Evolutionary conservation across 2,329 filamentous ascomycete species (phyloP), one percentile per base, ranked within the genome.

Genomic region (Venturia carpophila): DNA sequence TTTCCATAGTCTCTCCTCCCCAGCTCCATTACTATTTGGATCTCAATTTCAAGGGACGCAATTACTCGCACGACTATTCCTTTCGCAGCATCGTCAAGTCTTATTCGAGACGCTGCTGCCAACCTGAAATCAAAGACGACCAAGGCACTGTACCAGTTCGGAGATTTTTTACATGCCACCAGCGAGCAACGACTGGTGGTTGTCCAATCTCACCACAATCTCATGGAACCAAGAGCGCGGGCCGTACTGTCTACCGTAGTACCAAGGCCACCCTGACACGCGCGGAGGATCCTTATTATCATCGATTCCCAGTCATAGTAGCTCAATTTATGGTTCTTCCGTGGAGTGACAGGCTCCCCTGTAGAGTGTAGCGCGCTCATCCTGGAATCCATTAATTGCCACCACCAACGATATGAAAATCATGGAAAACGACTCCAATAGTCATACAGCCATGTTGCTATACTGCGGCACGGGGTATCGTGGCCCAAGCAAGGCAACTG

Each of bases 241-340:
- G 52, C 37, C 30, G 11, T 15, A 37, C 27, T 37, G 15, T 24
- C 19, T 3, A 37, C 24, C 5, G 19, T 15, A 37, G n/a, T n/a
- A n/a, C n/a, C n/a, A n/a, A n/a, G 30, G 27, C 4, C 10, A 58
- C 7, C 52, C 52, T 58, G 21, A n/a, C 52, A n/a, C n/a, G 37
- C 30, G 24, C 24, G 30, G 49, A 30, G 21, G 47, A 55, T 24
- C 9, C 30, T 55, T 58, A 19, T 37, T 17, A 15, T 15, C 52
- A 58, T 34, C 52, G 52, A 37, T 58, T 15, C 52, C 52, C 27
- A 58, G 52, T 58, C 52, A n/a, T 58, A 58, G 27, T 58, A 58
- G 9, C 30, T 58, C 30, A 58, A 58, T 58, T 58, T 58, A 58
- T 58, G 10, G 52, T 58, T 58, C 52, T 58, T 58, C 52, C 52